Conservation (phyloP, 2,329 filamentous ascomycete genomes). For the Neopestalotiopsis rosae region DNA sequence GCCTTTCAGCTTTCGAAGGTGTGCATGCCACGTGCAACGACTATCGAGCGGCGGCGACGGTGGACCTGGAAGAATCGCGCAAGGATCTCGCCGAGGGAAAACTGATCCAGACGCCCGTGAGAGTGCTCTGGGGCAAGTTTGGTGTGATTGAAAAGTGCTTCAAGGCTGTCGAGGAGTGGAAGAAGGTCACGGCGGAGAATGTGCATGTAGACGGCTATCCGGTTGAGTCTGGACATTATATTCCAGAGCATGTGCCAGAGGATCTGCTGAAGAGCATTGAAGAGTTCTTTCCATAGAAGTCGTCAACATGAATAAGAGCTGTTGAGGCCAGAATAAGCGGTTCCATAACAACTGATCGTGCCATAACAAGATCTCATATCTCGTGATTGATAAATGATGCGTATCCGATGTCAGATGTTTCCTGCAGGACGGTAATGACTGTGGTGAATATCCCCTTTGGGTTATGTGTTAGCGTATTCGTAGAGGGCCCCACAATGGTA, state of each 20-base stretch:
- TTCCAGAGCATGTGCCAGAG: constrained; percentile 56
- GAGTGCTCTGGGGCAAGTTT: constrained; percentile 55
- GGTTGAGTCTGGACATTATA: constrained; percentile 54
- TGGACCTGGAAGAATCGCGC: constrained; percentile 57
- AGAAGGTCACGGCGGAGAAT: constrained; percentile 43
- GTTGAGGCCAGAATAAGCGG: neutral
- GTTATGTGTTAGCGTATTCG: too few relatives aligned
- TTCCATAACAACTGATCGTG: too few relatives aligned
- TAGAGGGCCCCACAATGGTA: too few relatives aligned
- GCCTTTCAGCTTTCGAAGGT: constrained; percentile 44
- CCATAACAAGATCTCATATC: too few relatives aligned
- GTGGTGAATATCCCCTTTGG: too few relatives aligned
- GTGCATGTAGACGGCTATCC: constrained; percentile 44
- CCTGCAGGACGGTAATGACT: too few relatives aligned
- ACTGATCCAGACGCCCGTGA: constrained; percentile 50
- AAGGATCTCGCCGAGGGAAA: constrained; percentile 48
- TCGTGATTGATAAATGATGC: too few relatives aligned
- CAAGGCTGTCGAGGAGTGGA: constrained; percentile 57
- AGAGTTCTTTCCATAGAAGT: constrained; percentile 43
- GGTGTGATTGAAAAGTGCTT: constrained; percentile 56
- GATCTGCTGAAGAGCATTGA: constrained; percentile 46
- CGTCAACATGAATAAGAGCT: fast-evolving
- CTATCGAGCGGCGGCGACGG: constrained; percentile 56
- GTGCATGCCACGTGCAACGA: constrained; percentile 60
- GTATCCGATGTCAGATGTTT: too few relatives aligned